Base-by-base conservation (phyloP, 2,329 filamentous ascomycete genomes). In the Claviceps digitariae region DNA sequence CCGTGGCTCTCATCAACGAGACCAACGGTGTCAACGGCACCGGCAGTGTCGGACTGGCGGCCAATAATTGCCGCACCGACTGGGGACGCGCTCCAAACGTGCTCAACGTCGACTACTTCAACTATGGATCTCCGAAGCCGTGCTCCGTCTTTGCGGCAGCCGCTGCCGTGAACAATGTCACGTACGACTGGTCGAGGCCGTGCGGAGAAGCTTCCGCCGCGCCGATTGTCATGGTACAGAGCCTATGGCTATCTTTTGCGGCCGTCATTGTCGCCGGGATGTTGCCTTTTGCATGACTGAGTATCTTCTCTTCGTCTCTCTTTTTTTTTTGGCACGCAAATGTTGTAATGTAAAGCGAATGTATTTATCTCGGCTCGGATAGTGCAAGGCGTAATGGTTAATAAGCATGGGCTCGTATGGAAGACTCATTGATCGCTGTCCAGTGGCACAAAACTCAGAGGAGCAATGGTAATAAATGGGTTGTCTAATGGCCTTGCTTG, bases 51-150 rank as follows among this genome's bases (percentile, higher is more conserved):
- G 87, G 86, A 0, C 58, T 71, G 15, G 78, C 79, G 54, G 80
- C 80, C 1, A 67, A 76, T n/a, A 78, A 81, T 55, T 94, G 88
- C 65, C 66, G 67, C 13, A 55, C 61, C 1, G 66, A 72, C 48
- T 93, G 86, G 86, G 74, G 74, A 21, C 77, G 79, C 9, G 75
- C 86, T 0, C 89, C 88, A 2, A 91, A 85, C 62, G 82, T 90
- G 62, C 72, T 94, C 50, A 82, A 93, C 52, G 87, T 93, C 27
- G 88, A 94, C 65, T 93, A 88, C 67, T 94, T 93, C 69, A 89
- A 93, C 65, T 74, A 75, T 56, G 86, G 86, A 31, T 73, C 70
- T 38, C 77, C 66, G 34, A 51, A 55, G 40, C 74, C 71, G 3
- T 88, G 88, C 2, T 86, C 84, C 3, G 87, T 93, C 10, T 94